Conservation (phyloP, 768 basidiomycete species). For the Lactarius deliciosus region DNA sequence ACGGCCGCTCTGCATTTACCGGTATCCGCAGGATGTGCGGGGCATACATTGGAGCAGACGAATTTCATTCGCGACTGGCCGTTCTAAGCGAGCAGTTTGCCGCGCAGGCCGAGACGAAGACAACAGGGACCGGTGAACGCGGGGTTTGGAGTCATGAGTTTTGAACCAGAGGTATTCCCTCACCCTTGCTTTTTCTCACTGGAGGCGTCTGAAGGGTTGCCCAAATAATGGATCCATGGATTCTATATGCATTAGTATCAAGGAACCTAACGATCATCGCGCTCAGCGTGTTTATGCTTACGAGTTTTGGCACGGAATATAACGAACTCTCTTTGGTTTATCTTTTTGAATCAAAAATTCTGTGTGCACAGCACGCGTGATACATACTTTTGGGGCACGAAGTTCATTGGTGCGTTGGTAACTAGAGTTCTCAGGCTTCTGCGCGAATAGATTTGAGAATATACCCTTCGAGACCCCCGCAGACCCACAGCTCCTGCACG, state of each 20-base stretch:
- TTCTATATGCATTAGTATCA: neutral
- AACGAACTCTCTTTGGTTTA: neutral
- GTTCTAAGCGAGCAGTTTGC: slow-evolving; percentile 63
- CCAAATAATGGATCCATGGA: neutral
- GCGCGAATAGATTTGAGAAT: slow-evolving; percentile 69
- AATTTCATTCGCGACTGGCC: slow-evolving; percentile 77
- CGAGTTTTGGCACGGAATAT: neutral
- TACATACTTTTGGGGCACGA: neutral
- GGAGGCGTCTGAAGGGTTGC: neutral
- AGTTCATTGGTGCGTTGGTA: neutral
- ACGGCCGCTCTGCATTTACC: slow-evolving; percentile 88
- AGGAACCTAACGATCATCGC: neutral
- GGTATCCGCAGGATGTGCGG: slow-evolving; percentile 93
- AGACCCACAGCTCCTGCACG: slow-evolving; percentile 97
- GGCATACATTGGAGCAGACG: slow-evolving; percentile 90
- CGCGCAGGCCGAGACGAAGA: slow-evolving; percentile 28
- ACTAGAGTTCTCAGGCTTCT: slow-evolving; percentile 26
- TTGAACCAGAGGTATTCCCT: slow-evolving; percentile 9
- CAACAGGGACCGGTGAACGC: slow-evolving; percentile 4
- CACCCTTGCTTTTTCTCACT: neutral
- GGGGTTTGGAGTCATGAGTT: slow-evolving; percentile 32
- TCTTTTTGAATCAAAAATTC: neutral
- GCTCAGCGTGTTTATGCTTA: neutral
- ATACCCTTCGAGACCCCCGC: slow-evolving; percentile 90
- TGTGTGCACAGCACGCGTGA: neutral